Evolutionary conservation across 768 basidiomycete genomes (phyloP).

Genomic region (Royoungia palumana): DNA sequence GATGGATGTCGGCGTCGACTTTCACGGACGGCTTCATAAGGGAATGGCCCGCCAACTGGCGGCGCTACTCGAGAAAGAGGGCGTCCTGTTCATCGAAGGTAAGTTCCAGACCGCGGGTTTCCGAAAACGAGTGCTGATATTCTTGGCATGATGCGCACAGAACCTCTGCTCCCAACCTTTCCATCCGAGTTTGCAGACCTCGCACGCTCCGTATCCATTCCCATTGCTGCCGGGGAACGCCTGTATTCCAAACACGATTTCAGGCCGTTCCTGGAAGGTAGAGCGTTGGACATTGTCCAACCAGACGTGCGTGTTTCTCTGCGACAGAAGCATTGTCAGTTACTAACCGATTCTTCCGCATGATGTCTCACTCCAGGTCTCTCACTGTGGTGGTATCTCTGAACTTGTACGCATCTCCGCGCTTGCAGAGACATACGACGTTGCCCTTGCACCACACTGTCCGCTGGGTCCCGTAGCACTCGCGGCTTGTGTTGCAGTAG

Average conservation of each 20-base stretch:
- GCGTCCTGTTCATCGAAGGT: slow-evolving; percentile 67
- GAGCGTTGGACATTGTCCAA: slow-evolving; percentile 66
- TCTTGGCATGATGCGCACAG: slow-evolving; percentile 24
- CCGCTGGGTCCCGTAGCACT: slow-evolving; percentile 69
- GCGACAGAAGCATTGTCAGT: not conserved
- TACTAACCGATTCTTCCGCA: not conserved
- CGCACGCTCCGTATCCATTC: slow-evolving; percentile 49
- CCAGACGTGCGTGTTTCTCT: slow-evolving; percentile 49
- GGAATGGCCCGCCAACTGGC: slow-evolving; percentile 69
- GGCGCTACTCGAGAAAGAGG: slow-evolving; percentile 53
- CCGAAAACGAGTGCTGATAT: not conserved
- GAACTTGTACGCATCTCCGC: slow-evolving; percentile 57
- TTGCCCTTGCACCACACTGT: slow-evolving; percentile 70
- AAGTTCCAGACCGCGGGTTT: not conserved
- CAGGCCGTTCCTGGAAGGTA: slow-evolving; percentile 59
- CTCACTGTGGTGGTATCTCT: slow-evolving; percentile 59
- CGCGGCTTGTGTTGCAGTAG: slow-evolving; percentile 68
- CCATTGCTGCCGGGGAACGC: slow-evolving; percentile 63
- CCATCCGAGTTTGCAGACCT: slow-evolving; percentile 61
- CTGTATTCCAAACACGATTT: slow-evolving; percentile 61
- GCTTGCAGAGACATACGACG: slow-evolving; percentile 65
- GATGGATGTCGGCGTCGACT: slow-evolving; percentile 65
- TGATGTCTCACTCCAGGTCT: slow-evolving; percentile 36
- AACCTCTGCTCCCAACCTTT: slow-evolving; percentile 58
- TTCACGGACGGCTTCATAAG: slow-evolving; percentile 68